Conservation (phyloP, 345 rosid genomes). For the Boechera stricta region DNA sequence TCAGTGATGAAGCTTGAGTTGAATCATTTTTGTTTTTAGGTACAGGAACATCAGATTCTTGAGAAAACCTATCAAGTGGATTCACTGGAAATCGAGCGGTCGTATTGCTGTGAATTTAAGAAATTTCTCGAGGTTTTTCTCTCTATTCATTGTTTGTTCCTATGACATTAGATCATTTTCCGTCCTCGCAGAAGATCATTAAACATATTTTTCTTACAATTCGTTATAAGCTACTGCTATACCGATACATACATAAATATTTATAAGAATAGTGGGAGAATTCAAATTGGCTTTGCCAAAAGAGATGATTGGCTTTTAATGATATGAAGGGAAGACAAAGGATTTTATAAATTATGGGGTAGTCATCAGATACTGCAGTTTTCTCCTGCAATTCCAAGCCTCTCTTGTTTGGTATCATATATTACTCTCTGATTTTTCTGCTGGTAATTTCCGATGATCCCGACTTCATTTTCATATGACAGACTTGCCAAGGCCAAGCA, state of each 20-base stretch:
- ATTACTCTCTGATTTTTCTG: slow-evolving; percentile 87
- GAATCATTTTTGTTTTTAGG: slow-evolving; percentile 21
- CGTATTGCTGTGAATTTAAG: too few species aligned
- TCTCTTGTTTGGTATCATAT: slow-evolving; percentile 71
- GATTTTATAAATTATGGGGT: slow-evolving; percentile 10
- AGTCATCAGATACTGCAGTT: slow-evolving; percentile 63
- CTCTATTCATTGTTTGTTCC: slow-evolving; percentile 18
- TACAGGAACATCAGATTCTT: slow-evolving; percentile 11
- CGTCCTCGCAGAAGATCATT: slow-evolving; percentile 18
- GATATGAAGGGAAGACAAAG: slow-evolving; percentile 27
- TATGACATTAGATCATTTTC: slow-evolving; percentile 17
- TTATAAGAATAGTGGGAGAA: slow-evolving; percentile 22
- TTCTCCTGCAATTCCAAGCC: slow-evolving; percentile 77
- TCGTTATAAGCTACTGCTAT: slow-evolving; percentile 14
- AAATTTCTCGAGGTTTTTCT: not conserved
- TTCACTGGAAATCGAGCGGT: not conserved
- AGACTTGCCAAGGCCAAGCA: slow-evolving; percentile 93
- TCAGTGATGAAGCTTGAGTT: slow-evolving; percentile 38
- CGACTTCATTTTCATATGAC: slow-evolving; percentile 62
- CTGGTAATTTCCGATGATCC: slow-evolving; percentile 82
- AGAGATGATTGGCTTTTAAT: slow-evolving; percentile 39
- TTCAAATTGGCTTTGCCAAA: slow-evolving; percentile 38
- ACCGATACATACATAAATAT: slow-evolving; percentile 3
- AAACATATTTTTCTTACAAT: slow-evolving; percentile 27
- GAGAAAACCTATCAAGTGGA: slow-evolving; percentile 10